These are phyloP conservation scores for Chlorella sp. DNA, from an alignment of 139 green algal genomes.

Conservation along the genomic window DNA sequence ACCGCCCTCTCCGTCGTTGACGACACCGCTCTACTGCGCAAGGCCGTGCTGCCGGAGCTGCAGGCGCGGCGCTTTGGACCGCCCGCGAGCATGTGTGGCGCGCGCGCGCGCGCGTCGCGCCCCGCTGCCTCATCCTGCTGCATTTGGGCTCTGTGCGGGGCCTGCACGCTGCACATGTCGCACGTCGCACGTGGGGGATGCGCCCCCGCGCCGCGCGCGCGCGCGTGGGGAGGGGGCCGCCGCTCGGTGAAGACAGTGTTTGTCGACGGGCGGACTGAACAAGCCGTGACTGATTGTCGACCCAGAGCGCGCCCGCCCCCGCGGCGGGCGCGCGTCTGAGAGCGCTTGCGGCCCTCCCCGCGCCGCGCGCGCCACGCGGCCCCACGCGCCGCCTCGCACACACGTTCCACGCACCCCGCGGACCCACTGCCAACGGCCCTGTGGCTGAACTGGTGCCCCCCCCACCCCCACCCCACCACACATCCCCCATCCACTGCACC, in stretches of 20 bases:
- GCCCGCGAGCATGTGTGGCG: too few species aligned
- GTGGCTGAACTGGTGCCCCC: too few species aligned
- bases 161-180: too few species aligned
- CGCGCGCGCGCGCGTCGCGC: too few species aligned
- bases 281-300: constrained; percentile 72
- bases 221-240: too few species aligned
- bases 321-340: constrained; percentile 48
- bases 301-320: constrained; percentile 25
- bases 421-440: too few species aligned
- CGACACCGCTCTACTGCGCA: constrained; percentile 82
- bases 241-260: constrained; percentile 63
- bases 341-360: too few species aligned
- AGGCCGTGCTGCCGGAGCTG: constrained; percentile 73
- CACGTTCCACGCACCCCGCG: too few species aligned
- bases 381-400: not conserved
- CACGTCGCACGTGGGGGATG: too few species aligned
- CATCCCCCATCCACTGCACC: not conserved
- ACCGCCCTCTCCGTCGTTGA: constrained; percentile 74
- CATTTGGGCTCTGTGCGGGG: too few species aligned
- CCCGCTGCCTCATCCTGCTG: too few species aligned
- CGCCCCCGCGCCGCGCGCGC: too few species aligned
- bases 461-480: not conserved
- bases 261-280: constrained; percentile 83
- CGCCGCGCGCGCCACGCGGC: not conserved
- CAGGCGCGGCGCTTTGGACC: constrained; percentile 46